Conservation (phyloP, 2,329 filamentous ascomycete genomes). For the Atkinsonella texensis region DNA sequence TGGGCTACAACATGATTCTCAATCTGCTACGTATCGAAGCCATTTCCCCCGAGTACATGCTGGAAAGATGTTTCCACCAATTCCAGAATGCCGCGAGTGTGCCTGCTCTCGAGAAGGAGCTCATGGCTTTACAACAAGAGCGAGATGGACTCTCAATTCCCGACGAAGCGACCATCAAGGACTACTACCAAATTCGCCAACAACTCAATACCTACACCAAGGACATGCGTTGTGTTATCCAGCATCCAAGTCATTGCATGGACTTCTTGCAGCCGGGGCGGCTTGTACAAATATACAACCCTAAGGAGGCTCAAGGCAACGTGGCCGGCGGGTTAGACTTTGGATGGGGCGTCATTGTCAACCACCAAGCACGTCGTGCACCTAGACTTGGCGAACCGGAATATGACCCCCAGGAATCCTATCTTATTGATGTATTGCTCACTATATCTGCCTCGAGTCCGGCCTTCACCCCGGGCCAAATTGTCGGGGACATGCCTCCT, state of each 20-base stretch:
- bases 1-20: constrained; percentile 98
- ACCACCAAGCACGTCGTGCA: constrained; percentile 53
- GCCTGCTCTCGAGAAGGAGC: constrained; percentile 68
- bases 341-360: constrained; percentile 85
- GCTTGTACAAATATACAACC: constrained; percentile 72
- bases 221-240: constrained; percentile 86
- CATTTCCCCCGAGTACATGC: constrained; percentile 97
- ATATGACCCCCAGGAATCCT: constrained; percentile 61
- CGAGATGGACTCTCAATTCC: constrained; percentile 63
- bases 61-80: constrained; percentile 96
- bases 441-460: constrained; percentile 39
- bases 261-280: constrained; percentile 82
- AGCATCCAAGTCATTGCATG: constrained; percentile 76
- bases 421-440: constrained; percentile 73
- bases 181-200: constrained; percentile 84
- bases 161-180: constrained; percentile 79
- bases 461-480: constrained; percentile 27
- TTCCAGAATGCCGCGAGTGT: constrained; percentile 94
- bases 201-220: constrained; percentile 73
- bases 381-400: constrained; percentile 58
- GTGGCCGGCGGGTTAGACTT: constrained; percentile 49
- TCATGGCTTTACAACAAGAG: constrained; percentile 66
- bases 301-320: constrained; percentile 31
- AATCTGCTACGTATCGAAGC: constrained; percentile 96
- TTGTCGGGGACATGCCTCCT: constrained; percentile 38